These are phyloP conservation scores for Pythium phragmitis DNA, from an alignment of 352 stramenopile species.

Conservation along the genomic window DNA sequence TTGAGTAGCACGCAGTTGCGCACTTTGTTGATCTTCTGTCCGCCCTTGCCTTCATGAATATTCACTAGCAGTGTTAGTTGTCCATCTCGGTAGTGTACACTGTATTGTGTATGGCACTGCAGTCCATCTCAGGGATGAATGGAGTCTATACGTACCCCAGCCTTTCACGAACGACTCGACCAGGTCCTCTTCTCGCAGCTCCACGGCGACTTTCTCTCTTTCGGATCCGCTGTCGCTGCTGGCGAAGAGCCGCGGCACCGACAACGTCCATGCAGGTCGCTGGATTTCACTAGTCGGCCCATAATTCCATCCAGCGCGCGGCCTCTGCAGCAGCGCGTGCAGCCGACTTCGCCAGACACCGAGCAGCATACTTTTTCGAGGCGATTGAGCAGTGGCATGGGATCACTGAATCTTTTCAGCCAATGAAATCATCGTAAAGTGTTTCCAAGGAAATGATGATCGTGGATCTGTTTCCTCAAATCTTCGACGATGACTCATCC, in stretches of 20 bases:
- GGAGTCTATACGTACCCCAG: conserved; percentile 38
- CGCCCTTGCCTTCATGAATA: conserved; percentile 57
- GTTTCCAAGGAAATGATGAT: too few relatives aligned
- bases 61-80: neutral
- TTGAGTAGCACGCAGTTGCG: conserved; percentile 88
- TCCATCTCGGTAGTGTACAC: neutral
- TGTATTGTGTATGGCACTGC: too few relatives aligned
- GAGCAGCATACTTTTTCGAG: neutral
- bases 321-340: too few relatives aligned
- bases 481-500: too few relatives aligned
- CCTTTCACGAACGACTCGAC: conserved; percentile 86
- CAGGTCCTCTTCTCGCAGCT: conserved; percentile 64
- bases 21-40: conserved; percentile 93
- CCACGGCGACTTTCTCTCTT: conserved; percentile 28
- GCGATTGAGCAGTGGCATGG: neutral
- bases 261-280: neutral
- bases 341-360: neutral
- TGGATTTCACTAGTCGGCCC: neutral
- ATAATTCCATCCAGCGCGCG: neutral
- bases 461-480: too few relatives aligned
- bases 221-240: neutral
- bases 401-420: too few relatives aligned
- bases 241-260: neutral
- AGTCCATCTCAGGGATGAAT: neutral
- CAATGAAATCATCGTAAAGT: too few relatives aligned